Conservation (phyloP, 116 monocot genomes). For the Cymodocea nodosa region DNA sequence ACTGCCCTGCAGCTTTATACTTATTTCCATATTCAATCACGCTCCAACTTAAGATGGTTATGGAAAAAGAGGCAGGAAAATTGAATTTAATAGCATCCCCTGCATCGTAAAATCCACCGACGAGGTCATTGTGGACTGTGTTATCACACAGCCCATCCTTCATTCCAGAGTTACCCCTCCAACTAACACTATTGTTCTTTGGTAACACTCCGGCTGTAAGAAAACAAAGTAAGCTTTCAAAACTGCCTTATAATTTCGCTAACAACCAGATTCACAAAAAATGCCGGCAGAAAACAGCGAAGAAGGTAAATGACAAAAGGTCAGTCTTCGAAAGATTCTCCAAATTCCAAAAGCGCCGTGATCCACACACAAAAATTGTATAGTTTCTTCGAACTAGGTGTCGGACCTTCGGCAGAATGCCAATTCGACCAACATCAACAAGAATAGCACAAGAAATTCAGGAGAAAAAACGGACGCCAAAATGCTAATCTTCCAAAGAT, state of each 20-base stretch:
- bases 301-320: too few relatives aligned
- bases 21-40: conserved; percentile 81
- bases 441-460: too few relatives aligned
- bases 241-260: not conserved
- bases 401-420: too few relatives aligned
- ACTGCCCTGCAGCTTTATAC: conserved; percentile 60
- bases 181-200: conserved; percentile 64
- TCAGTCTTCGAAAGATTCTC: too few relatives aligned
- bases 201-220: conserved; percentile 56
- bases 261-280: too few relatives aligned
- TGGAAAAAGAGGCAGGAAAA: conserved; percentile 66
- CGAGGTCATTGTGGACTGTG: conserved; percentile 33
- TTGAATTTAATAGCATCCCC: conserved; percentile 90
- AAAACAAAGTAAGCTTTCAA: not conserved
- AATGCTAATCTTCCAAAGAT: not conserved
- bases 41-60: conserved; percentile 91
- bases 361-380: too few relatives aligned
- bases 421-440: too few relatives aligned
- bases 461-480: not conserved
- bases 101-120: conserved; percentile 79
- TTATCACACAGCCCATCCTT: conserved; percentile 65
- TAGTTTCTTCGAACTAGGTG: too few relatives aligned
- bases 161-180: conserved; percentile 85
- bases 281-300: too few relatives aligned
- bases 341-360: too few relatives aligned